Evolutionary conservation across 768 basidiomycete species (phyloP), one percentile per base, ranked within the genome.

Genomic region (Dioszegia crocea): DNA sequence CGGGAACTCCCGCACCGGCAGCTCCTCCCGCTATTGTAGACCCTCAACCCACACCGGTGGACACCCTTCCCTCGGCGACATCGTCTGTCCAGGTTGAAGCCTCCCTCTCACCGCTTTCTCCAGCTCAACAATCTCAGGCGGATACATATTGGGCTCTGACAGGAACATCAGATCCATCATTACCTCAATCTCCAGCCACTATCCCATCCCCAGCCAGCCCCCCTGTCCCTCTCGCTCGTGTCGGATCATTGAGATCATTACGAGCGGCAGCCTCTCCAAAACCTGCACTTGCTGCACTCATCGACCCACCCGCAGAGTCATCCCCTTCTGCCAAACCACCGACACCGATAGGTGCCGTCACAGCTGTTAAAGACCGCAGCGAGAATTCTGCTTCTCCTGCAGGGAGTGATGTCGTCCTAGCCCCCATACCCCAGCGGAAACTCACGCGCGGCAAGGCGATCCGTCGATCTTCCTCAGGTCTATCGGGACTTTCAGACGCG

Each of bases 381-480:
- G 33, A 33, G 36, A 16, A 12, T 9, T 3, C 3, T n/a, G n/a
- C n/a, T 11, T 50, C 49, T 5, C 49, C 29, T 17, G 33, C 33
- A 2, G 59, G 53, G 1, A 46, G 51, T 45, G 62, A 59, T 51
- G 11, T 41, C 27, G 44, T 43, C 31, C 11, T 49, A 30, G 38
- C 26, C 19, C 27, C 53, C 17, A 26, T 44, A 16, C 64, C 64
- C 4, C 45, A 27, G 6, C 59, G 65, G 16, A 62, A 57, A 44
- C 55, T 66, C 19, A 63, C 61, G 23, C 46, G 65, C 23, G 61
- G 65, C 1, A 60, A 60, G 56, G 57, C 61, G 8, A 61, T 66
- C 29, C 57, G 61, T 16, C 57, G 65, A 11, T 58, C 58, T 5
- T 66, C 65, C n/a, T 66, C 65, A 40, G 63, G 63, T 19, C 33